phyloP scores from a whole-genome alignment of 129 eudicot species.

The Glebionis coronaria region DNA sequence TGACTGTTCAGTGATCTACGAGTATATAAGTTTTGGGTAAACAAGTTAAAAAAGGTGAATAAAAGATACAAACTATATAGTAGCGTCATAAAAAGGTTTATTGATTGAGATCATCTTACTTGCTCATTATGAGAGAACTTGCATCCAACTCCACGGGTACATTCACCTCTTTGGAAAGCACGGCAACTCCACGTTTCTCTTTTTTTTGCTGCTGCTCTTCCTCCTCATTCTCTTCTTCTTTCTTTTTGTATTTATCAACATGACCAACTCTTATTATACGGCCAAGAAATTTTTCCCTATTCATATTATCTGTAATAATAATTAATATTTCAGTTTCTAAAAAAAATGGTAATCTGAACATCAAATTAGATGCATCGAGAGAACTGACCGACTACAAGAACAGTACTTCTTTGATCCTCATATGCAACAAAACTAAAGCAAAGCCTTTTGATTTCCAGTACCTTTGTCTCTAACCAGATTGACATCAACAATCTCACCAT shows the following conservation, averaged over 20 bases:
- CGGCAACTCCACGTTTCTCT: conserved; percentile 95
- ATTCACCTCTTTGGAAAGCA: too few species aligned
- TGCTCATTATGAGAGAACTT: too few species aligned
- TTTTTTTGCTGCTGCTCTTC: conserved; percentile 56
- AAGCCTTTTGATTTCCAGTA: too few species aligned
- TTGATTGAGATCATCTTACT: conserved; percentile 36
- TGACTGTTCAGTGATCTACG: too few species aligned
- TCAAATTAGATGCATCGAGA: conserved; percentile 5
- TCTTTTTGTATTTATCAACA: conserved; percentile 76
- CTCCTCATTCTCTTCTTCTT: conserved; percentile 91
- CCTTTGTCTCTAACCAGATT: too few species aligned
- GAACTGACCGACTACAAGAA: conserved; percentile 89
- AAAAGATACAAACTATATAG: background rate
- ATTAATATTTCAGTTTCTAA: background rate
- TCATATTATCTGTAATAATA: conserved; percentile 65
- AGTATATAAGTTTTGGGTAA: too few species aligned
- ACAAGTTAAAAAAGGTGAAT: background rate
- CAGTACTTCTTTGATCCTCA: conserved; percentile 89
- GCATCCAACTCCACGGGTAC: too few species aligned
- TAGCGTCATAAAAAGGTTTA: background rate
- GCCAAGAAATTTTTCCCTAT: conserved; percentile 82
- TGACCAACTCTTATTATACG: conserved; percentile 91
- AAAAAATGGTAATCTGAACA: background rate
- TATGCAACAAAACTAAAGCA: too few species aligned
- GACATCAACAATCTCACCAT: too few species aligned